phyloP scores from a whole-genome alignment of 2,329 filamentous ascomycete genomes.

The Hypoxylon sp. region DNA sequence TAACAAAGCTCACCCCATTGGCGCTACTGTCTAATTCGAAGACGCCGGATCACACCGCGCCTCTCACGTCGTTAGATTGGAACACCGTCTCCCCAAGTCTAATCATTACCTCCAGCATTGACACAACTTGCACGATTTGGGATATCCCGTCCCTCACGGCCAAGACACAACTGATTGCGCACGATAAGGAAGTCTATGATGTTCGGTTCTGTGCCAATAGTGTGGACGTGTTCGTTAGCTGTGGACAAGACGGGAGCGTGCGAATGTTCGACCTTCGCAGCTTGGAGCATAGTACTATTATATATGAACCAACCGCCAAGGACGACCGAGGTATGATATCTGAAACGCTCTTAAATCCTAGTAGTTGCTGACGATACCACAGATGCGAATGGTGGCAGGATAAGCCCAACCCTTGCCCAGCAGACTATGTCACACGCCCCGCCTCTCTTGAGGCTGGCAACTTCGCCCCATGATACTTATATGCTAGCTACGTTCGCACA shows the following conservation, averaged over 20 bases:
- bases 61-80: slow-evolving; percentile 96
- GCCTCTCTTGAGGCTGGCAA: slow-evolving; percentile 83
- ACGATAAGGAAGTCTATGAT: slow-evolving; percentile 99
- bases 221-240: slow-evolving; percentile 98
- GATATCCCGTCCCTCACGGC: slow-evolving; percentile 97
- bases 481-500: slow-evolving; percentile 97
- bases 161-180: slow-evolving; percentile 97
- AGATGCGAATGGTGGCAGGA: slow-evolving; percentile 71
- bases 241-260: slow-evolving; percentile 96
- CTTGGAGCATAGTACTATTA: slow-evolving; percentile 97
- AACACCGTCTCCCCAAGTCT: slow-evolving; percentile 96
- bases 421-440: slow-evolving; percentile 83
- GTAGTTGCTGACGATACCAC: slow-evolving; percentile 20
- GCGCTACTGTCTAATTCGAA: slow-evolving; percentile 97
- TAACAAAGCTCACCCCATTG: slow-evolving; percentile 89
- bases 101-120: slow-evolving; percentile 98
- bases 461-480: slow-evolving; percentile 94
- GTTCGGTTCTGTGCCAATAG: slow-evolving; percentile 98
- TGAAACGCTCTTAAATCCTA: background rate
- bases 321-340: slow-evolving; percentile 73
- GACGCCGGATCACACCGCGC: slow-evolving; percentile 96
- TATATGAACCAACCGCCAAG: slow-evolving; percentile 96
- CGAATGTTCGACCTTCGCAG: slow-evolving; percentile 98
- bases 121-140: slow-evolving; percentile 99
- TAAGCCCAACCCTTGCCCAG: slow-evolving; percentile 81